These are phyloP conservation scores for Erythrobasidium hasegawianum DNA, from an alignment of 1,284 basidiomycete species.

Conservation along the genomic window DNA sequence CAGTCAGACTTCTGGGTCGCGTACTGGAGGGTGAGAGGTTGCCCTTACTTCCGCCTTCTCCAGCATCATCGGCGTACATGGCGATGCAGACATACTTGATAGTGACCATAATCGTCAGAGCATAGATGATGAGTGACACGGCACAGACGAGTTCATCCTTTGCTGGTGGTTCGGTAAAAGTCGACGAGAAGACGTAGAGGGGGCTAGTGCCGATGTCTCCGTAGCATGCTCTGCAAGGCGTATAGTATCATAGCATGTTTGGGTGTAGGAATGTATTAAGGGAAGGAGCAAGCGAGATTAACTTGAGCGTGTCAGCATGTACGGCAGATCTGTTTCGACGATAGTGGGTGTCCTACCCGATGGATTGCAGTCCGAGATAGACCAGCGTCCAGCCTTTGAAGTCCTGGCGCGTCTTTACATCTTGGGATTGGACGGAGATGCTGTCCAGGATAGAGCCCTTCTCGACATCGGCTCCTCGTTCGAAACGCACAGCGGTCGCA, in stretches of 20 bases:
- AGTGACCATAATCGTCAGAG: background rate
- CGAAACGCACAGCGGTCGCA: background rate
- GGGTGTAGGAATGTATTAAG: too few relatives aligned
- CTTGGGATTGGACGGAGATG: background rate
- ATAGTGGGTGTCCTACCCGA: too few relatives aligned
- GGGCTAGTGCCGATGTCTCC: background rate
- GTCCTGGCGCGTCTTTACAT: conserved; percentile 2
- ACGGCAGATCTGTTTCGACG: too few relatives aligned
- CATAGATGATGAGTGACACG: background rate
- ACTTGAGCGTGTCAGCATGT: background rate
- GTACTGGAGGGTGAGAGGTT: too few relatives aligned
- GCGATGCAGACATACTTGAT: background rate
- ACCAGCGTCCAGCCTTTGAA: conserved; percentile 1
- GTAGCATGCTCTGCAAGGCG: background rate
- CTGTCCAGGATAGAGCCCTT: too few relatives aligned
- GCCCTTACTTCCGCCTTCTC: conserved; percentile 1
- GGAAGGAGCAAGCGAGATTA: background rate
- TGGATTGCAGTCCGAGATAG: conserved; percentile 4
- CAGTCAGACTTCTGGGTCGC: too few relatives aligned
- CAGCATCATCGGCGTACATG: conserved; percentile 6
- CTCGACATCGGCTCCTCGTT: background rate
- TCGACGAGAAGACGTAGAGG: conserved; percentile 10
- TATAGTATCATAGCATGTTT: too few relatives aligned
- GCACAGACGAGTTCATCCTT: conserved; percentile 7
- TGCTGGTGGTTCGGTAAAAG: conserved; percentile 1